phyloP scores from a whole-genome alignment of 148 eudicot genomes.

The Amaranthus palmeri region DNA sequence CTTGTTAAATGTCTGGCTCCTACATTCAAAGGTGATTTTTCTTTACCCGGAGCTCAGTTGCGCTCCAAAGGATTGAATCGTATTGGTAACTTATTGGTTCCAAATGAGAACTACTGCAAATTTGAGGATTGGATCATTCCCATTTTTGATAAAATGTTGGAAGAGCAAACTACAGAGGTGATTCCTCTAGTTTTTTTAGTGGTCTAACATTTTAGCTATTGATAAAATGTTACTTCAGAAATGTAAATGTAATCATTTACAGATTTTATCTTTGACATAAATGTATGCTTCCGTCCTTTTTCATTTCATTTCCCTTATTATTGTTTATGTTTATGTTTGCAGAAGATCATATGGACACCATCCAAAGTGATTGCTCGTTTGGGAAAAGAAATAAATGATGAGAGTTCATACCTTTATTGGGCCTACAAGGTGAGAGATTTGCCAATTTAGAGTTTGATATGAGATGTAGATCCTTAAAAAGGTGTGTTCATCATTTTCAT shows the following conservation, averaged over 20 bases:
- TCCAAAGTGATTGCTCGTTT: constrained; percentile 86
- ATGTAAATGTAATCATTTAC: background rate
- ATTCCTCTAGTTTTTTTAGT: background rate
- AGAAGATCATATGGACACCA: constrained; percentile 85
- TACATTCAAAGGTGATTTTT: constrained; percentile 80
- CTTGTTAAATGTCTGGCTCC: constrained; percentile 90
- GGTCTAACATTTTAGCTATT: background rate
- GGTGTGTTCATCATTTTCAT: background rate
- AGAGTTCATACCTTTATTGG: constrained; percentile 90
- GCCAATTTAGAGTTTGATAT: background rate
- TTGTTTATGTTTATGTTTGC: constrained; percentile 12
- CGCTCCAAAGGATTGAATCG: constrained; percentile 82
- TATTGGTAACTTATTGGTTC: constrained; percentile 90
- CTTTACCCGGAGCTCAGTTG: constrained; percentile 67
- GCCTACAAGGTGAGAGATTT: constrained; percentile 65
- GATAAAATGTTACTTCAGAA: too few species aligned
- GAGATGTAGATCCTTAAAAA: background rate
- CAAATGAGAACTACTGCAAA: constrained; percentile 92
- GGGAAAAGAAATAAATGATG: constrained; percentile 90
- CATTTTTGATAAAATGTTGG: constrained; percentile 81
- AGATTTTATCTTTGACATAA: background rate
- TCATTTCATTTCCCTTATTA: background rate
- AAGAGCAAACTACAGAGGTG: constrained; percentile 75
- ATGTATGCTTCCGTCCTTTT: background rate
- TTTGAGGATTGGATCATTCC: constrained; percentile 98